These are phyloP conservation scores for Saccharum hybrid DNA, from an alignment of 202 grass and related monocot species.

Conservation along the genomic window DNA sequence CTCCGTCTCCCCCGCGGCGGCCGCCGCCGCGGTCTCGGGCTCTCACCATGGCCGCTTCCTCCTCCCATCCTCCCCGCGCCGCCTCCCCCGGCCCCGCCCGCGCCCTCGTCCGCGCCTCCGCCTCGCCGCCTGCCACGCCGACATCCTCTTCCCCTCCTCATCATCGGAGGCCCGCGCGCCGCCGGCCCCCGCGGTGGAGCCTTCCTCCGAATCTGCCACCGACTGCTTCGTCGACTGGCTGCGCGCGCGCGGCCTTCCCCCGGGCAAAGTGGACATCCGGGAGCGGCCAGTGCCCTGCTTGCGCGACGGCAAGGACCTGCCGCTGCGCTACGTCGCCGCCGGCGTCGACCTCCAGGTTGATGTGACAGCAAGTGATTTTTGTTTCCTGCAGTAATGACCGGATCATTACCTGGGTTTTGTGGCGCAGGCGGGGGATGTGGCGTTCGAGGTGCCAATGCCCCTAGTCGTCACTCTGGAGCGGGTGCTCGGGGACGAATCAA, in stretches of 20 bases:
- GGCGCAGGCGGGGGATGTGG: conserved; percentile 81
- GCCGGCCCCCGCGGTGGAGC: conserved; percentile 35
- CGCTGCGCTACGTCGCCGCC: conserved; percentile 74
- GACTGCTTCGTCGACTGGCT: conserved; percentile 76
- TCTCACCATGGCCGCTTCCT: conserved; percentile 40
- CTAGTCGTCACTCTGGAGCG: conserved; percentile 86
- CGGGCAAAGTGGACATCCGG: conserved; percentile 70
- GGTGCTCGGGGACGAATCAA: conserved; percentile 86
- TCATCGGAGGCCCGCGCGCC: conserved; percentile 22
- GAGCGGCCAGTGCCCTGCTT: conserved; percentile 68
- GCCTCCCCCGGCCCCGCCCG: conserved; percentile 20
- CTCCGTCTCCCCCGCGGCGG: conserved; percentile 37
- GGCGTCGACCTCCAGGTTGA: conserved; percentile 78
- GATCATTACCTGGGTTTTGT: conserved; percentile 27
- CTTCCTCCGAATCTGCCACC: conserved; percentile 38
- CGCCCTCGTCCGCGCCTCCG: conserved; percentile 25
- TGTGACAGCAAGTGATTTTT: neutral
- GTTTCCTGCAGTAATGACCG: conserved; percentile 18
- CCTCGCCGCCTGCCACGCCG: conserved; percentile 62
- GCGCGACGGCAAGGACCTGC: conserved; percentile 60
- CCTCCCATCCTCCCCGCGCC: conserved; percentile 30
- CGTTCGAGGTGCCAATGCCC: conserved; percentile 83
- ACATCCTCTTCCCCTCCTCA: conserved; percentile 53
- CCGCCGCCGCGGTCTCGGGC: conserved; percentile 30
- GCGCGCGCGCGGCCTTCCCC: conserved; percentile 60